These are phyloP conservation scores for Eucalyptus marginata DNA, from an alignment of 345 rosid species.

Conservation along the genomic window DNA sequence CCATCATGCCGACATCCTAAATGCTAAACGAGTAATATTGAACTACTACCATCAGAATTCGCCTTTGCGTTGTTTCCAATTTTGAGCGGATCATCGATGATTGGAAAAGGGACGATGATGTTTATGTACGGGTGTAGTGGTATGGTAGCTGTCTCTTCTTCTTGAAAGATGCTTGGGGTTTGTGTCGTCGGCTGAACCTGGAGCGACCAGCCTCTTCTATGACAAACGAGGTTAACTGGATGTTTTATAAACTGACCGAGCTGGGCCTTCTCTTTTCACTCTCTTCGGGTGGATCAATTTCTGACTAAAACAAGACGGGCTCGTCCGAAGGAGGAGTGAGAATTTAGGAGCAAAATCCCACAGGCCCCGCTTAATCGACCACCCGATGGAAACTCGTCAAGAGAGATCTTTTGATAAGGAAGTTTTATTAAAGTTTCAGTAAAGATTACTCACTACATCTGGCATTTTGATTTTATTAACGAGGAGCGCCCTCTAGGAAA, in stretches of 20 bases:
- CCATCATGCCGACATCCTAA: background rate
- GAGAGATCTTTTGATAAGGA: background rate
- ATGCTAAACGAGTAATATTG: background rate
- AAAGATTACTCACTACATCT: background rate
- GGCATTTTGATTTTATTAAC: background rate
- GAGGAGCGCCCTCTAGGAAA: background rate
- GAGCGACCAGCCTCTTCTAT: background rate
- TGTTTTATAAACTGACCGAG: background rate
- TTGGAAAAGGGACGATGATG: background rate
- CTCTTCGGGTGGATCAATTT: background rate
- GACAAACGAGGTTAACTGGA: background rate
- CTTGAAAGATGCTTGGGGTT: background rate
- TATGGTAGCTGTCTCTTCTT: background rate
- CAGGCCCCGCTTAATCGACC: background rate
- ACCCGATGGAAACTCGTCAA: background rate
- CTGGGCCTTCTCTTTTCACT: background rate
- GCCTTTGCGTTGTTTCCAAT: background rate
- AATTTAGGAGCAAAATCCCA: background rate
- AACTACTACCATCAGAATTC: background rate
- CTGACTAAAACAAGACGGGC: background rate
- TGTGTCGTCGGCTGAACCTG: background rate
- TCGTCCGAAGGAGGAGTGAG: background rate
- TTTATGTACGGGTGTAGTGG: background rate
- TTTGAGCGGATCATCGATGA: background rate
- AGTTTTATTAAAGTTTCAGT: background rate